Evolutionary conservation across 768 basidiomycete species (phyloP).

Genomic region (Leccinellum luteum): DNA sequence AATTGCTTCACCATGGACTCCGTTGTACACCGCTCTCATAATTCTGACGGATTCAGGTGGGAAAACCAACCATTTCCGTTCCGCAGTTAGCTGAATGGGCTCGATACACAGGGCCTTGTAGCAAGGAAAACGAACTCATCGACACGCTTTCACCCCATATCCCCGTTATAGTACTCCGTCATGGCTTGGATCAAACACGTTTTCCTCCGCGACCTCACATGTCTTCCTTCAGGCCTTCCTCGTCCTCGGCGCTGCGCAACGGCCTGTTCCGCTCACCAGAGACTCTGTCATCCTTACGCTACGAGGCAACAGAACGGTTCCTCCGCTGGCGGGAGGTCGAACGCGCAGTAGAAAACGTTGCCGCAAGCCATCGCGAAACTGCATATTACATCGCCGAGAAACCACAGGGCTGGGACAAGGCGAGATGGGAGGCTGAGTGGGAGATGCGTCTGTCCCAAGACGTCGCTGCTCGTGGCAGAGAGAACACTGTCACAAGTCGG

Average conservation of each 20-base stretch:
- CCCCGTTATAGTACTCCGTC: constrained; percentile 55
- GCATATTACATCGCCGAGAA: constrained; percentile 19
- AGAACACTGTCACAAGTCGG: constrained; percentile 31
- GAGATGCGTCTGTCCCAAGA: constrained; percentile 57
- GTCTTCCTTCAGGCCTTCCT: constrained; percentile 56
- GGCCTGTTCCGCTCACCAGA: constrained; percentile 67
- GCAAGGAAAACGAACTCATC: constrained; percentile 45
- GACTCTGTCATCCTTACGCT: constrained; percentile 52
- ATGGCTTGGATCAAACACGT: constrained; percentile 33
- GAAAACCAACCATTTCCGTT: constrained; percentile 7
- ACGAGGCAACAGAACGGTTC: constrained; percentile 68
- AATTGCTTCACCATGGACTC: constrained; percentile 55
- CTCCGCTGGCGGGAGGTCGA: constrained; percentile 72
- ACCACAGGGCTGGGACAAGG: constrained; percentile 51
- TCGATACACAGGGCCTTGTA: constrained; percentile 24
- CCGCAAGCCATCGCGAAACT: constrained; percentile 29
- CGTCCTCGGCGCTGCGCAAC: constrained; percentile 48
- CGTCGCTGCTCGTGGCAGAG: constrained; percentile 49
- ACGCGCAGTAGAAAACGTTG: constrained; percentile 47
- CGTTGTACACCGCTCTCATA: constrained; percentile 60
- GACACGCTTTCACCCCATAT: constrained; percentile 50
- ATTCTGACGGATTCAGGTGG: constrained; percentile 51
- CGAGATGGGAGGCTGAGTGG: constrained; percentile 68
- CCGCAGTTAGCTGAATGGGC: background rate
- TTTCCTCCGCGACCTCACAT: constrained; percentile 36